Conservation (phyloP, 2,329 filamentous ascomycete species). For the Neoascochyta sp. region DNA sequence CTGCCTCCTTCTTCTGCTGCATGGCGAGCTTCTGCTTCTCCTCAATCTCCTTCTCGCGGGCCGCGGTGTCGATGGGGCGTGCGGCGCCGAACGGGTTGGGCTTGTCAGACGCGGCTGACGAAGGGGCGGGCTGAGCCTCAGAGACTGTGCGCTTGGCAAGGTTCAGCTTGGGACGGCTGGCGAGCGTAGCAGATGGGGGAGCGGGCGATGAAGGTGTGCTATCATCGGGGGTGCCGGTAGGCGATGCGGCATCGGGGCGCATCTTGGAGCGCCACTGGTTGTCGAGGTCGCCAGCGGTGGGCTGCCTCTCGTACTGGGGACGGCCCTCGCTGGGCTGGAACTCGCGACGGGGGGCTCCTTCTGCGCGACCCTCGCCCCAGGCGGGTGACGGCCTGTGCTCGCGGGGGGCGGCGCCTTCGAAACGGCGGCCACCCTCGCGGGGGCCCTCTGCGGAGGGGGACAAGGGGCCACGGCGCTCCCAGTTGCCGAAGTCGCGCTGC, state of each 20-base stretch:
- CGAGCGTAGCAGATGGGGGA: conserved; percentile 55
- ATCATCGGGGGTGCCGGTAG: conserved; percentile 65
- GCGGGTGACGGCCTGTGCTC: conserved; percentile 60
- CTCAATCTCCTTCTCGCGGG: conserved; percentile 84
- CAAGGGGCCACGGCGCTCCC: conserved; percentile 91
- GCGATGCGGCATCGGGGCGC: conserved; percentile 74
- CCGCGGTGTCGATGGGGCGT: conserved; percentile 86
- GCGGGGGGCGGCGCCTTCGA: conserved; percentile 40
- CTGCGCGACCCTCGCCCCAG: conserved; percentile 67
- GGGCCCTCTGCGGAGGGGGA: conserved; percentile 58
- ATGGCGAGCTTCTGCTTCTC: conserved; percentile 74
- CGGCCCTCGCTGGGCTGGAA: conserved; percentile 58
- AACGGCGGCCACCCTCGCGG: conserved; percentile 58
- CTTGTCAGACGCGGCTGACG: conserved; percentile 59
- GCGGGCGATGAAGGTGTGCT: conserved; percentile 74
- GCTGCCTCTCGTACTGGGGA: conserved; percentile 62
- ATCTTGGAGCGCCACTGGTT: conserved; percentile 90
- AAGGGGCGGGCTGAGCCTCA: conserved; percentile 57
- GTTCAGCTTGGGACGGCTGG: conserved; percentile 75
- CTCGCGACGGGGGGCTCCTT: conserved; percentile 72
- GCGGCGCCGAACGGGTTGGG: conserved; percentile 91
- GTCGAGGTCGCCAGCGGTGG: conserved; percentile 87
- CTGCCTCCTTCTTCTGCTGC: conserved; percentile 79
- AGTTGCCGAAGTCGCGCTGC: conserved; percentile 76
- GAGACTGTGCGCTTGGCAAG: conserved; percentile 88